These are phyloP conservation scores for Mrakia blollopis DNA, from an alignment of 768 basidiomycete genomes.

Conservation along the genomic window DNA sequence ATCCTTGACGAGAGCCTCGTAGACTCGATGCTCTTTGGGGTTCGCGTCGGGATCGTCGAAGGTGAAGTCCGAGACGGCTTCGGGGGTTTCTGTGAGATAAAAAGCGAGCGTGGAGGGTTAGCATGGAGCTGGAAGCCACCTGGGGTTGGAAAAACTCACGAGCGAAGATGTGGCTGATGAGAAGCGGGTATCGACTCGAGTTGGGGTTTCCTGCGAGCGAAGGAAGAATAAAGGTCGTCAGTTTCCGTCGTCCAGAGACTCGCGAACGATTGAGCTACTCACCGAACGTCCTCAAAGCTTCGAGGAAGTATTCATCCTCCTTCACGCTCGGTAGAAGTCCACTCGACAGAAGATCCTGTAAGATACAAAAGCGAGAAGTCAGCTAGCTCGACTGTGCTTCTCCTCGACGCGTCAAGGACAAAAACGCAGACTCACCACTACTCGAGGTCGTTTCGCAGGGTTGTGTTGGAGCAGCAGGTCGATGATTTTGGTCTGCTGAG, in stretches of 20 bases:
- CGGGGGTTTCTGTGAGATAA: slow-evolving; percentile 23
- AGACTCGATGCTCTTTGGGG: slow-evolving; percentile 31
- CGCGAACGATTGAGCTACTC: not conserved
- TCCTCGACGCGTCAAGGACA: not conserved
- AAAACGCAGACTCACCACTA: slow-evolving; percentile 8
- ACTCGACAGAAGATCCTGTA: slow-evolving; percentile 21
- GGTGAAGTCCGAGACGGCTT: slow-evolving; percentile 30
- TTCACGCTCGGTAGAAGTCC: slow-evolving; percentile 29
- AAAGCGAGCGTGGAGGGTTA: not conserved
- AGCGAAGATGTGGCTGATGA: slow-evolving; percentile 31
- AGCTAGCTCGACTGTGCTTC: not conserved
- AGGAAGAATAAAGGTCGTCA: not conserved
- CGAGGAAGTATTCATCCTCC: slow-evolving; percentile 33
- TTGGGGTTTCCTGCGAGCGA: slow-evolving; percentile 19
- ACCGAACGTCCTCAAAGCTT: slow-evolving; percentile 24
- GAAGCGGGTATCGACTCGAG: slow-evolving; percentile 26
- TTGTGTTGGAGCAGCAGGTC: slow-evolving; percentile 75
- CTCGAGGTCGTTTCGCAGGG: slow-evolving; percentile 61
- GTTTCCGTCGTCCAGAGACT: too few species aligned
- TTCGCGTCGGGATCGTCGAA: slow-evolving; percentile 29
- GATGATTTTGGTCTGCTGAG: slow-evolving; percentile 68
- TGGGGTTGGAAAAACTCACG: not conserved
- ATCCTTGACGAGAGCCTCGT: slow-evolving; percentile 57
- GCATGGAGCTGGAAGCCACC: too few species aligned
- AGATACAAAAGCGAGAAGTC: not conserved